These are phyloP conservation scores for Debaryomycetaceae sp. DNA, from an alignment of 1,139 yeast species.

Conservation along the genomic window DNA sequence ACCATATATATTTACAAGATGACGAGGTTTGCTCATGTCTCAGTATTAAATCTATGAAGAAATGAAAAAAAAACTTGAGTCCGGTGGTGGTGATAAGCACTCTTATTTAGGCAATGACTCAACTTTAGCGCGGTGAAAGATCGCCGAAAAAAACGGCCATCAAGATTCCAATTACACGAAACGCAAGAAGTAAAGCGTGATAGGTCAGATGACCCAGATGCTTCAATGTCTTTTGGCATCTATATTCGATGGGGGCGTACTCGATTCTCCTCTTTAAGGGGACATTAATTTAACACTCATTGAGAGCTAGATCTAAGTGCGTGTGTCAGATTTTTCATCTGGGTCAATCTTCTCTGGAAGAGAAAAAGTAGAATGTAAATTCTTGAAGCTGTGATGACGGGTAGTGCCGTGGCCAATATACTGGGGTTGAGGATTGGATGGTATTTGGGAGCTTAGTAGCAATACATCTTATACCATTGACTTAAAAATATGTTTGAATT, in stretches of 20 bases:
- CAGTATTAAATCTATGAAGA: neutral
- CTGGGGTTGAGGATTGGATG: neutral
- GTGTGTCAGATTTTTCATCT: no score
- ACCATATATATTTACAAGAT: conserved; percentile 68
- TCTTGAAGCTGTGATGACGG: no score
- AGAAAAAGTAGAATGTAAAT: no score
- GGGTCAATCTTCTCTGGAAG: no score
- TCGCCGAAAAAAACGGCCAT: conserved; percentile 1
- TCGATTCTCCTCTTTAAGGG: no score
- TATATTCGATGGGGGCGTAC: no score
- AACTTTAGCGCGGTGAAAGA: conserved; percentile 5
- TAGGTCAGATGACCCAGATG: neutral
- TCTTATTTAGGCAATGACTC: conserved; percentile 4
- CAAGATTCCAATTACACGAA: no score
- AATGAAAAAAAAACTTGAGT: neutral
- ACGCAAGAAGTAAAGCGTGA: neutral
- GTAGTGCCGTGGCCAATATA: no score
- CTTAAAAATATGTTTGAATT: conserved; percentile 10
- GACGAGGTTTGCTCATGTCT: conserved; percentile 39
- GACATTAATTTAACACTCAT: no score
- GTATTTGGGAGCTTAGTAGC: neutral
- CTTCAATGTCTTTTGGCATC: no score
- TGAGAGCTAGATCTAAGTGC: no score
- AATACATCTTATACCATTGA: neutral
- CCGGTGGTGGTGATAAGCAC: neutral